Conservation (phyloP, 2,329 filamentous ascomycete genomes). For the Penicillium thymicola region DNA sequence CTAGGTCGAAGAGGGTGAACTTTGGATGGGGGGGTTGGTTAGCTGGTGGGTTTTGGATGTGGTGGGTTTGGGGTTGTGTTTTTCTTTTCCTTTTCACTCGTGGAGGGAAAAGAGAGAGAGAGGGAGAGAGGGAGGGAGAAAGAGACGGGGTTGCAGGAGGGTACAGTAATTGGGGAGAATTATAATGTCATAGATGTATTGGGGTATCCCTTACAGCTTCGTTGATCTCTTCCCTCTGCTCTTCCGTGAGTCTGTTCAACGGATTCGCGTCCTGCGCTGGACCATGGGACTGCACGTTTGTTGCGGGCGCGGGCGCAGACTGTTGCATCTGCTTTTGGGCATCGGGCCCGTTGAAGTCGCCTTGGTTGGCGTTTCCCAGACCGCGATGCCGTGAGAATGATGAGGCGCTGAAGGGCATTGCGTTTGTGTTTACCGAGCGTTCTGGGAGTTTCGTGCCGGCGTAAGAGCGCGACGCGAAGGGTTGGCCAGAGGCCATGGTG, state of each 20-base stretch:
- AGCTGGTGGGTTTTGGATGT: background rate
- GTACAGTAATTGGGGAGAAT: background rate
- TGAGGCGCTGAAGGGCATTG: slow-evolving; percentile 43
- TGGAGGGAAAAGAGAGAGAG: background rate
- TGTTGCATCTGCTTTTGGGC: slow-evolving; percentile 29
- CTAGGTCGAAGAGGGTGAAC: slow-evolving; percentile 95
- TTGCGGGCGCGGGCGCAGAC: slow-evolving; percentile 35
- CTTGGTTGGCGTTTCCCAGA: slow-evolving; percentile 27
- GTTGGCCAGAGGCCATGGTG: slow-evolving; percentile 53
- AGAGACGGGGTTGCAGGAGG: background rate
- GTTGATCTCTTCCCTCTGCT: slow-evolving; percentile 88
- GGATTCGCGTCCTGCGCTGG: slow-evolving; percentile 48
- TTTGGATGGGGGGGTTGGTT: slow-evolving; percentile 36
- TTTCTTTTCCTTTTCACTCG: background rate
- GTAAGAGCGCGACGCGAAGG: slow-evolving; percentile 54
- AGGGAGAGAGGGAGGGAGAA: too few species aligned
- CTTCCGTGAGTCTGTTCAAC: slow-evolving; percentile 66
- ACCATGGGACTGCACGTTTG: slow-evolving; percentile 39
- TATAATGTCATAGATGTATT: background rate
- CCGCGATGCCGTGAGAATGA: slow-evolving; percentile 43
- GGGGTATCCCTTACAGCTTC: slow-evolving; percentile 68
- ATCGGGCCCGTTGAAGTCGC: slow-evolving; percentile 26
- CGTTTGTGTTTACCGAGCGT: slow-evolving; percentile 42
- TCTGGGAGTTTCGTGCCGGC: slow-evolving; percentile 54
- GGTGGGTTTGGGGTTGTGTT: background rate